Conservation (phyloP, 371 early-diverging fungal species). For the Vittaforma corneae region DNA sequence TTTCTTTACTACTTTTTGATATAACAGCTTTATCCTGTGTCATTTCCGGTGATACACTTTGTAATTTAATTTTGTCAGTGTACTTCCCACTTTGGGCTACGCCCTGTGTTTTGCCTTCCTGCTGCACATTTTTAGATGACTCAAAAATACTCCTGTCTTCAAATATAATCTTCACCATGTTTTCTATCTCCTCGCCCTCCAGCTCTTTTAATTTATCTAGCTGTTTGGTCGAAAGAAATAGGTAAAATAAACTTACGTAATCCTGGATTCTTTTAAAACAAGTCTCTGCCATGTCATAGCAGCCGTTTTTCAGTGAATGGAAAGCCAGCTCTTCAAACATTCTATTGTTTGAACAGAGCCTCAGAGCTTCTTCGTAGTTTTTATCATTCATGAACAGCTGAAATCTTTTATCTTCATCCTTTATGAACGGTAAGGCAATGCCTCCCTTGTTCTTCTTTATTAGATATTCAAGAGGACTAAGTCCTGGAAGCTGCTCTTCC, state of each 20-base stretch:
- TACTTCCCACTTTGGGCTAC: not conserved
- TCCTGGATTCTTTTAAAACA: slow-evolving; percentile 41
- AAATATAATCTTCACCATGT: not conserved
- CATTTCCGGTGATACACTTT: not conserved
- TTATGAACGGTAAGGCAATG: slow-evolving; percentile 88
- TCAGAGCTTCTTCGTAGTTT: slow-evolving; percentile 40
- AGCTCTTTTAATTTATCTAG: slow-evolving; percentile 43
- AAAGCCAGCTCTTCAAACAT: slow-evolving; percentile 31
- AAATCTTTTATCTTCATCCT: slow-evolving; percentile 79
- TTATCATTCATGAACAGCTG: slow-evolving; percentile 62
- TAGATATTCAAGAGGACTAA: slow-evolving; percentile 86
- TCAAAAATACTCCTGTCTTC: not conserved
- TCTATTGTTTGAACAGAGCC: slow-evolving; percentile 13
- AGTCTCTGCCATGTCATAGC: slow-evolving; percentile 45
- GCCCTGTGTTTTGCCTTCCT: not conserved
- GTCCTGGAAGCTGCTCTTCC: slow-evolving; percentile 82
- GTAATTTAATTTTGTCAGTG: not conserved
- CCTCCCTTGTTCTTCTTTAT: slow-evolving; percentile 92
- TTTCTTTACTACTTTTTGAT: not conserved
- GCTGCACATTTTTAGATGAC: not conserved
- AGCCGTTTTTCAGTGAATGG: slow-evolving; percentile 30
- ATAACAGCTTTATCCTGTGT: not conserved
- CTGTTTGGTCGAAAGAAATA: slow-evolving; percentile 46
- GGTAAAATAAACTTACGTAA: slow-evolving; percentile 40
- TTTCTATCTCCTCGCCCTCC: not conserved